phyloP scores from a whole-genome alignment of 2,329 filamentous ascomycete genomes.

The Hypomyces rosellus region DNA sequence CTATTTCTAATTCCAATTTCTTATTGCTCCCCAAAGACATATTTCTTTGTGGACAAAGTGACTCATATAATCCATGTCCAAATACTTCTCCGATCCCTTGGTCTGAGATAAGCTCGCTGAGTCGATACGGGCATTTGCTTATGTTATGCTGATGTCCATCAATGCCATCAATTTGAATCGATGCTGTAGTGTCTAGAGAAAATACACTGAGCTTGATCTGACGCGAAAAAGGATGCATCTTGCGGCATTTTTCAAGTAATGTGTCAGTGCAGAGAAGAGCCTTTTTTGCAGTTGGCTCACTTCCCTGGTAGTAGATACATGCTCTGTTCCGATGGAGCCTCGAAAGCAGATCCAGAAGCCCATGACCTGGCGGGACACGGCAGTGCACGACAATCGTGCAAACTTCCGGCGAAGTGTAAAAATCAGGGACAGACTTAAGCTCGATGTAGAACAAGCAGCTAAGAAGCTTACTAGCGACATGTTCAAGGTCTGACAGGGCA shows the following conservation, averaged over 20 bases:
- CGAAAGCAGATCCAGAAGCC: constrained; percentile 1
- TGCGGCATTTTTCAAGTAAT: too few relatives aligned
- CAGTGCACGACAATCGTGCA: background rate
- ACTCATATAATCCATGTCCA: background rate
- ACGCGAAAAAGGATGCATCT: background rate
- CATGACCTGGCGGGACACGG: background rate
- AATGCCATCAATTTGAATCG: background rate
- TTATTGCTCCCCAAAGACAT: too few relatives aligned
- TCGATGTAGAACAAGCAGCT: constrained; percentile 7
- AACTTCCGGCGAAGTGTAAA: constrained; percentile 2
- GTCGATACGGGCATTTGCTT: constrained; percentile 6
- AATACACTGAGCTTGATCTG: background rate
- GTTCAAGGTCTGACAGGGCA: background rate
- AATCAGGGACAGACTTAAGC: background rate
- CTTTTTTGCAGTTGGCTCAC: background rate
- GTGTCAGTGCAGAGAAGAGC: background rate
- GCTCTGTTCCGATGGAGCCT: background rate
- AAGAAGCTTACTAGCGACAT: background rate
- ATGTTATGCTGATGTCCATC: background rate
- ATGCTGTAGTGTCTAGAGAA: background rate
- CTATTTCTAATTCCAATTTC: too few relatives aligned
- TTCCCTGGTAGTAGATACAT: background rate
- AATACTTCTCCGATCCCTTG: background rate
- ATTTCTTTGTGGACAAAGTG: too few relatives aligned
- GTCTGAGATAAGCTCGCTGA: constrained; percentile 1